Evolutionary conservation across 2,329 filamentous ascomycete genomes (phyloP).

Genomic region (Monosporascus sp.): DNA sequence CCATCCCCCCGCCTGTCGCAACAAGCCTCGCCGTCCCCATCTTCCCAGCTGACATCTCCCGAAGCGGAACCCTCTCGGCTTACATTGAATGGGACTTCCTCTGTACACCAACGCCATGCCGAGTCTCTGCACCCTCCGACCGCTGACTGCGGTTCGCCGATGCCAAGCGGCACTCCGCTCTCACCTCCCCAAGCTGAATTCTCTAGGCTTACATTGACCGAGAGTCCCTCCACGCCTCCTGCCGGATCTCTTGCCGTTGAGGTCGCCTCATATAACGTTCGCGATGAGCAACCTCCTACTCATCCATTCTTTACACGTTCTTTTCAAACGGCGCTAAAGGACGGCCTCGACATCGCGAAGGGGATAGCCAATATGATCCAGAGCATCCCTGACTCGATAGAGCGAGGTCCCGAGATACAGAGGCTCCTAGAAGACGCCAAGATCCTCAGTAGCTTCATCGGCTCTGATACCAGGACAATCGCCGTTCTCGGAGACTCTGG

Average conservation of each 20-base stretch:
- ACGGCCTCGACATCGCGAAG: not conserved
- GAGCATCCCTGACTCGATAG: not conserved
- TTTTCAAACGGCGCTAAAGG: not conserved
- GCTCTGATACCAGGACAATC: conserved; percentile 1
- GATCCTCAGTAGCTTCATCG: not conserved
- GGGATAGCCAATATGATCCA: not conserved
- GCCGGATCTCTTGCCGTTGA: no score
- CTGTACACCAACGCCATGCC: no score
- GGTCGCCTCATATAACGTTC: not conserved
- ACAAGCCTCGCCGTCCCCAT: no score
- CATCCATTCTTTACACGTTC: not conserved
- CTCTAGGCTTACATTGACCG: not conserved
- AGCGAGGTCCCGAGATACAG: not conserved
- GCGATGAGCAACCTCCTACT: not conserved
- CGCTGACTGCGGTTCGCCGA: no score
- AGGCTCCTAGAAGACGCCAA: not conserved
- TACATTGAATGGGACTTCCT: no score
- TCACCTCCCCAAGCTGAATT: not conserved
- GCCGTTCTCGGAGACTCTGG: conserved; percentile 1
- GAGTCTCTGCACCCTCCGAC: no score
- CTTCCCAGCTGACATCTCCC: no score
- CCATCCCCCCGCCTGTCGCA: no score
- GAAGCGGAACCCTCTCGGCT: no score
- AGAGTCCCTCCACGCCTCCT: not conserved
- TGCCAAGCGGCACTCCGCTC: not conserved